These are phyloP conservation scores for Rhizopogon vinicolor DNA, from an alignment of 768 basidiomycete species.

Conservation along the genomic window DNA sequence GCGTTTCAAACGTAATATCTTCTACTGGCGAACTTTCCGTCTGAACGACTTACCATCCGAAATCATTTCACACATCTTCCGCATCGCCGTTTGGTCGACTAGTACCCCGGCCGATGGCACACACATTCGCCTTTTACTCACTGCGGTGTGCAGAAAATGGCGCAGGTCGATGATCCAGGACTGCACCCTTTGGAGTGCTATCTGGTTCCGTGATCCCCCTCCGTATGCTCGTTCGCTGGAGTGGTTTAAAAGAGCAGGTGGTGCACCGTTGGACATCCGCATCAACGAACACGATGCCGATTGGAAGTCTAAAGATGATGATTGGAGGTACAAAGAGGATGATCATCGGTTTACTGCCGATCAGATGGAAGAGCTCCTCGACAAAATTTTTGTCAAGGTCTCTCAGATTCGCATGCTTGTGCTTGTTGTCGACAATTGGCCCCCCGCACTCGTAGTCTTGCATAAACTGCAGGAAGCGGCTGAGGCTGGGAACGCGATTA, in stretches of 20 bases:
- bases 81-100: constrained; percentile 52
- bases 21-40: constrained; percentile 43
- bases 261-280: constrained; percentile 55
- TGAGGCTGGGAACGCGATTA: constrained; percentile 29
- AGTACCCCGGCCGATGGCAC: constrained; percentile 30
- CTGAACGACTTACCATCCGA: constrained; percentile 63
- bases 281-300: constrained; percentile 40
- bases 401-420: constrained; percentile 57
- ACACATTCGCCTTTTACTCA: constrained; percentile 41
- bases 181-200: constrained; percentile 55
- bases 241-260: constrained; percentile 55
- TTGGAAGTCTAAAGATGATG: constrained; percentile 14
- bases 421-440: constrained; percentile 52
- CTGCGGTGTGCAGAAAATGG: constrained; percentile 59
- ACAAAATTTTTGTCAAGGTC: constrained; percentile 47
- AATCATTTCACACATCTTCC: constrained; percentile 62
- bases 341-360: constrained; percentile 32
- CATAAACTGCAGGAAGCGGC: constrained; percentile 40
- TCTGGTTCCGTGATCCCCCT: constrained; percentile 56
- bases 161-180: constrained; percentile 44
- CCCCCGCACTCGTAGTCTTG: constrained; percentile 46
- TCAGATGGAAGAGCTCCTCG: constrained; percentile 45
- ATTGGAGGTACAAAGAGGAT: constrained; percentile 12
- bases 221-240: constrained; percentile 47
- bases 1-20: constrained; percentile 16